phyloP scores from a whole-genome alignment of 148 eudicot species.

The Silene latifolia region DNA sequence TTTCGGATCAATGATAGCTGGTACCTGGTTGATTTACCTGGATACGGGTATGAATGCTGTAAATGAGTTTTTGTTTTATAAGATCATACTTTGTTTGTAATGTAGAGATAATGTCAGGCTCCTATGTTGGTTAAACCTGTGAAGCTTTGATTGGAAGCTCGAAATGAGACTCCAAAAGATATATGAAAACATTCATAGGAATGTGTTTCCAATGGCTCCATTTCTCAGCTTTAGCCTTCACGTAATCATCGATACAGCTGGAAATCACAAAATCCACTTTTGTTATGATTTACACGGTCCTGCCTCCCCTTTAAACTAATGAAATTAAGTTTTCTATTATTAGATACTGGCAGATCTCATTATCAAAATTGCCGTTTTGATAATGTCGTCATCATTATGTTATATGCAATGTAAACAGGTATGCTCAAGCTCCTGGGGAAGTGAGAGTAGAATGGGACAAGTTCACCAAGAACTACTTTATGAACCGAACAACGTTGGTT shows the following conservation, averaged over 20 bases:
- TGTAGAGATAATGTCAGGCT: not conserved
- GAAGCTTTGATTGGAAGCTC: not conserved
- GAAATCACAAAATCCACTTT: not conserved
- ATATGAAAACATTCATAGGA: too few species aligned
- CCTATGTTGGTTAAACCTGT: not conserved
- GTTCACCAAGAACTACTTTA: conserved; percentile 91
- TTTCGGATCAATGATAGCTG: conserved; percentile 90
- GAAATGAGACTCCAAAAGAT: not conserved
- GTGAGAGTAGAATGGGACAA: conserved; percentile 72
- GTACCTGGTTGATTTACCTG: conserved; percentile 97
- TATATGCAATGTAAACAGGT: conserved; percentile 36
- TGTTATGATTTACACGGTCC: not conserved
- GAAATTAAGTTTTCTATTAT: not conserved
- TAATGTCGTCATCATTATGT: not conserved
- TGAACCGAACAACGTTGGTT: conserved; percentile 68
- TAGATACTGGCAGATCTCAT: not conserved
- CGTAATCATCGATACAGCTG: not conserved
- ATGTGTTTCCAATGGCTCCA: too few species aligned
- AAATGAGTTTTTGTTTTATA: not conserved
- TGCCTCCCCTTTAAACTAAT: not conserved
- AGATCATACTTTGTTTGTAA: not conserved
- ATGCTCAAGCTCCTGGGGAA: conserved; percentile 82
- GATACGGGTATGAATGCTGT: conserved; percentile 73
- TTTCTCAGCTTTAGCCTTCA: not conserved
- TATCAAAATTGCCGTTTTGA: too few species aligned